Base-by-base conservation (phyloP, 106 monocot species). In the Iris macrosiphon region DNA sequence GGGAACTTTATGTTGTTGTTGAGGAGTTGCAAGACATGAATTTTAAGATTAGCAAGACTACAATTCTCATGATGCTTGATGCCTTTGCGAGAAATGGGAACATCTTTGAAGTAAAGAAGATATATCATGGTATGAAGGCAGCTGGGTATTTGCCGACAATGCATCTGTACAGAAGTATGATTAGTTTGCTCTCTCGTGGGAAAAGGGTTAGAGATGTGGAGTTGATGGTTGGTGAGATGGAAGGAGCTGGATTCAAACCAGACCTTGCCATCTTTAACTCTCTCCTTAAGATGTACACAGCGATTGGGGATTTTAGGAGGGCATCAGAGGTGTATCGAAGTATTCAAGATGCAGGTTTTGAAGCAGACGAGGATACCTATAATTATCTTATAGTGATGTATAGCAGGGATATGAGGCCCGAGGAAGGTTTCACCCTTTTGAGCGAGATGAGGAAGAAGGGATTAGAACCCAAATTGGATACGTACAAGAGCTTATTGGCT, bases 81-180 rank as follows among this genome's bases (percentile, higher is more conserved):
- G 88, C 94, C 19, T 94, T 88, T 84, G 75, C 73, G 43, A 81
- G 58, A 63, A 70, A 63, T 31, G 83, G 89, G 48, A 87, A 91
- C 34, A 81, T 98, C 31, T 98, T 98, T 71, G 96, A 91, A 71
- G 96, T 98, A 16, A 98, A 77, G 57, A 98, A 91, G 60, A 98
- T 98, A 77, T 98, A 98, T 31, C 71, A 83, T 64, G 96, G 87
- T 14, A 91, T 98, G 96, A 98, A 98, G 66, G 87, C 79, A 47
- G 71, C 90, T 17, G 96, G 96, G 2, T 98, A 83, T 70, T 63
- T 98, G 60, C 96, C 96, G 18, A 91, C 65, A 35, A 83, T 91
- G 83, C 79, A 91, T 60, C 55, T 83, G 29, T 98, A 91, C 40
- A 90, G 74, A 61, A 90, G 72, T 57, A 98, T 91, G 80, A 78